Evolutionary conservation across 2,329 filamentous ascomycete genomes (phyloP).

Genomic region (Pseudogymnoascus pannorum): DNA sequence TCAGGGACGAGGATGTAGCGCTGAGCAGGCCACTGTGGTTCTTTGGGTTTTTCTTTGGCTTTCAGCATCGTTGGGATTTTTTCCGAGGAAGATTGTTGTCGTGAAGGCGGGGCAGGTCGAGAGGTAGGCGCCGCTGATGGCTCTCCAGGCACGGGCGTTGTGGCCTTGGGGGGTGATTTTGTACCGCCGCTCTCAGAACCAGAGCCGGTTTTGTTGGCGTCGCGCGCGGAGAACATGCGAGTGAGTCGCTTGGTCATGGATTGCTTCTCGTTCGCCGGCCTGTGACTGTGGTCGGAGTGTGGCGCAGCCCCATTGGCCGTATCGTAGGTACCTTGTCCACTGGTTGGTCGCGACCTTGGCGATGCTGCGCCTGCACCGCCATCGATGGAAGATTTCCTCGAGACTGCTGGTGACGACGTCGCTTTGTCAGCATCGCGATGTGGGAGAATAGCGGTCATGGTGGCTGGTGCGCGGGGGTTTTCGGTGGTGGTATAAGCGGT

Average conservation of each 20-base stretch:
- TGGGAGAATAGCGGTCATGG: background rate
- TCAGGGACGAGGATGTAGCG: constrained; percentile 47
- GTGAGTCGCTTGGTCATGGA: constrained; percentile 58
- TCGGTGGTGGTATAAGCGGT: no score
- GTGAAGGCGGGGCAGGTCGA: constrained; percentile 24
- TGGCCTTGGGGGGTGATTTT: constrained; percentile 24
- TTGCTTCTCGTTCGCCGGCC: constrained; percentile 39
- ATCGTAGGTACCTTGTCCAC: background rate
- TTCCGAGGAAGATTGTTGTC: constrained; percentile 20
- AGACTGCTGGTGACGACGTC: background rate
- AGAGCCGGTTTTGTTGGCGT: constrained; percentile 34
- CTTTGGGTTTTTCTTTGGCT: constrained; percentile 25
- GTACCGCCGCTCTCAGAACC: constrained; percentile 20
- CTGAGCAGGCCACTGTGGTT: constrained; percentile 22
- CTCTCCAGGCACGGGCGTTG: constrained; percentile 23
- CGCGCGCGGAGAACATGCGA: constrained; percentile 58
- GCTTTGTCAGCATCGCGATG: background rate
- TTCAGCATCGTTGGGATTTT: constrained; percentile 21
- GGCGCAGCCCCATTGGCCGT: constrained; percentile 20
- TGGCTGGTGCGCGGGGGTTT: background rate
- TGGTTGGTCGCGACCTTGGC: background rate
- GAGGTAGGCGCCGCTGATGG: constrained; percentile 18
- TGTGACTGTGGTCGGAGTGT: constrained; percentile 22
- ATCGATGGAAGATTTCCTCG: background rate
- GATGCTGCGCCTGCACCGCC: background rate